Evolutionary conservation across 257 asterid species (phyloP).

Genomic region (Craterostigma plantagineum): DNA sequence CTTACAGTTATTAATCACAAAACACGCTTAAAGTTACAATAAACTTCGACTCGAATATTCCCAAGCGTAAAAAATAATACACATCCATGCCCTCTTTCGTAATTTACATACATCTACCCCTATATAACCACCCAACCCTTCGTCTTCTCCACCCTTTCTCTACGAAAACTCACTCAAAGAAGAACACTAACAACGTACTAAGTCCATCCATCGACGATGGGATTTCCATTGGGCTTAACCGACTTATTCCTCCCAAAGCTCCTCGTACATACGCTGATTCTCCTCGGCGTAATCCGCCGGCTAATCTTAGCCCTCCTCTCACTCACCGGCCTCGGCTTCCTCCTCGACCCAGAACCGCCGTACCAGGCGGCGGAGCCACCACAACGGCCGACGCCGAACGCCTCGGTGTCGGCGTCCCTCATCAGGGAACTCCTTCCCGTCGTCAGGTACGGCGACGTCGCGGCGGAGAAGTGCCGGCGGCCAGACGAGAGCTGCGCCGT

Average conservation of each 20-base stretch:
- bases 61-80: no score
- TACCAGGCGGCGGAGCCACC: constrained; percentile 9
- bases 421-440: constrained; percentile 50
- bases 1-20: no score
- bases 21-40: no score
- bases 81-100: no score
- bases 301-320: constrained; percentile 10
- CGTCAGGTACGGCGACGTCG: constrained; percentile 27
- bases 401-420: constrained; percentile 28
- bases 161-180: no score
- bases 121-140: no score
- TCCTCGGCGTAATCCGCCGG: constrained; percentile 26
- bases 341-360: constrained; percentile 19
- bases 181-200: no score
- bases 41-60: no score
- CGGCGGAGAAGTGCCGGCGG: constrained; percentile 2
- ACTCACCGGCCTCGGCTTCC: constrained; percentile 23
- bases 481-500: constrained; percentile 36
- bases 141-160: no score
- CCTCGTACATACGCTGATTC: constrained; percentile 19
- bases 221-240: constrained; percentile 44
- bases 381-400: constrained; percentile 1
- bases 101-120: no score
- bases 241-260: constrained; percentile 43
- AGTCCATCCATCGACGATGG: constrained; percentile 28